Evolutionary conservation across 2,329 filamentous ascomycete species (phyloP).

Genomic region (Botrytis aclada): DNA sequence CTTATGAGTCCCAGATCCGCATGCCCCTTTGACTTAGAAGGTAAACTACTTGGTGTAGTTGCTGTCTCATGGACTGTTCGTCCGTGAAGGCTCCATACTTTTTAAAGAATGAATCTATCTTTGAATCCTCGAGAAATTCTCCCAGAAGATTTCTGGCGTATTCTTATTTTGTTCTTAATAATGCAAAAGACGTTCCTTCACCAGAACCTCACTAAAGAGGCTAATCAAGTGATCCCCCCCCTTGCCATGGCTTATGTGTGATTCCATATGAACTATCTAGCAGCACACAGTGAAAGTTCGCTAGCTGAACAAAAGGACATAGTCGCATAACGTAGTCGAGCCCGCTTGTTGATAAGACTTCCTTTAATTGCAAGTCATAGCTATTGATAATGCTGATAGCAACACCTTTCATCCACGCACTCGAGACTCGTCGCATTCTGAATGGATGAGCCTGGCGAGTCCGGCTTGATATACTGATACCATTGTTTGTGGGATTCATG

Average conservation of each 20-base stretch:
- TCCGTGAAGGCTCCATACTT: neutral
- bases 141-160: neutral
- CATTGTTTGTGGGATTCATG: no score
- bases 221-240: neutral
- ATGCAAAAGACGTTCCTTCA: neutral
- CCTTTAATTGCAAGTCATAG: neutral
- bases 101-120: neutral
- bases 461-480: no score
- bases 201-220: neutral
- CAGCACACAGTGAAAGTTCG: neutral
- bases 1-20: neutral
- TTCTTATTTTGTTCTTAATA: neutral
- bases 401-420: neutral
- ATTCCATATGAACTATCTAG: neutral
- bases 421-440: neutral
- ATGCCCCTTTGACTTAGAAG: neutral
- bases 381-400: neutral
- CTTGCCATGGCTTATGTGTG: accelerated
- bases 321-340: neutral
- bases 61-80: neutral
- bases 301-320: neutral
- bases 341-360: neutral
- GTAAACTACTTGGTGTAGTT: neutral
- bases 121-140: neutral
- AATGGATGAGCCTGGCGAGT: neutral